Conservation (phyloP, 1,284 basidiomycete species). For the Puccinia coronata region DNA sequence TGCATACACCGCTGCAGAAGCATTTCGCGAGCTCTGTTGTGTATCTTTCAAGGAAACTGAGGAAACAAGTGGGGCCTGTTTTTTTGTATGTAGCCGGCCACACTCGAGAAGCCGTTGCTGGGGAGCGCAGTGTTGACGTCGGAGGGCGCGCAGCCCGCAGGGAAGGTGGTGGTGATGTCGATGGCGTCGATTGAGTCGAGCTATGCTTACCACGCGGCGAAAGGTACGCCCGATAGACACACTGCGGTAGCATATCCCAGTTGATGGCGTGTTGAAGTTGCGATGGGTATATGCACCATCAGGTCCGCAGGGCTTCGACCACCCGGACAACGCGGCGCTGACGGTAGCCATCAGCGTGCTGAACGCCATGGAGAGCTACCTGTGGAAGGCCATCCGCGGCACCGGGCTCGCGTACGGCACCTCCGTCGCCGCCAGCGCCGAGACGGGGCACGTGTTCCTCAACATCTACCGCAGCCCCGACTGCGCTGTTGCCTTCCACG, state of each 20-base stretch:
- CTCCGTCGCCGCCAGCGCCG: constrained; percentile 73
- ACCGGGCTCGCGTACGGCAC: constrained; percentile 93
- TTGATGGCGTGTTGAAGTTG: too few relatives aligned
- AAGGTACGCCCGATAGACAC: constrained; percentile 65
- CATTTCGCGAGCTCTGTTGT: constrained; percentile 48
- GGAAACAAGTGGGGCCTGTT: not conserved
- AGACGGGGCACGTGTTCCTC: constrained; percentile 71
- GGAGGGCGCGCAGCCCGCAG: constrained; percentile 73
- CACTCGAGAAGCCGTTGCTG: constrained; percentile 70
- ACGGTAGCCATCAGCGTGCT: constrained; percentile 82
- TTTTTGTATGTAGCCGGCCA: constrained; percentile 61
- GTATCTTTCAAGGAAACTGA: constrained; percentile 10
- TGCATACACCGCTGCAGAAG: constrained; percentile 62
- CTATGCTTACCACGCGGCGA: constrained; percentile 77
- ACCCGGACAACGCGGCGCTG: constrained; percentile 81
- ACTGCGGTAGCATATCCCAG: too few relatives aligned
- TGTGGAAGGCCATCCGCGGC: constrained; percentile 83
- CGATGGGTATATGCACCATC: not conserved
- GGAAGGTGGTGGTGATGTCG: constrained; percentile 78
- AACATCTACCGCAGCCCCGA: constrained; percentile 72
- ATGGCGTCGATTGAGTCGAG: constrained; percentile 93
- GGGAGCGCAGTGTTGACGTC: constrained; percentile 71
- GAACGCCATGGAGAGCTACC: constrained; percentile 89
- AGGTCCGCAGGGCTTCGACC: constrained; percentile 66
- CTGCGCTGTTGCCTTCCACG: constrained; percentile 76